A percentile compares a stretch with the other conserved stretches of the same genome.
These are phyloP conservation scores for Eutrema heterophyllum DNA, from an alignment of 345 rosid genomes.

Conservation along the genomic window DNA sequence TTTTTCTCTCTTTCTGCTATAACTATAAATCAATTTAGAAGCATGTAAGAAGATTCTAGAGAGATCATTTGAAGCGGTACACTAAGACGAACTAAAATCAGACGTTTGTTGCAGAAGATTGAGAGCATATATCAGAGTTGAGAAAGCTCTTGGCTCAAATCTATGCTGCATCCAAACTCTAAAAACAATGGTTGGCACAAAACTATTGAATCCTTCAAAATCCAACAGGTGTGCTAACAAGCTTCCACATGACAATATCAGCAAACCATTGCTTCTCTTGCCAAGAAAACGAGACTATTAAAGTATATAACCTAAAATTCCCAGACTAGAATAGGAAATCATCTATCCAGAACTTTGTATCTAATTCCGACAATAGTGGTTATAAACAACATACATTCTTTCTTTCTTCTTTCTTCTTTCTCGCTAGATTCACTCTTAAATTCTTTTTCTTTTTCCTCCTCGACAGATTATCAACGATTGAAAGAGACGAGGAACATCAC, in stretches of 20 bases:
- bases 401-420: neutral
- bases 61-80: neutral
- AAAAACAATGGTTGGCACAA: neutral
- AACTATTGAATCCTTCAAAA: neutral
- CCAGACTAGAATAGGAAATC: neutral
- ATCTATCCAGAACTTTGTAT: neutral
- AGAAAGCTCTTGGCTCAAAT: neutral
- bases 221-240: neutral
- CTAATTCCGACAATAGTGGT: neutral
- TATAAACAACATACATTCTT: neutral
- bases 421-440: neutral
- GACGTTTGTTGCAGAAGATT: neutral
- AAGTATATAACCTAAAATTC: neutral
- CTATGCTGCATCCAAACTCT: neutral
- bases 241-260: neutral
- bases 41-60: neutral
- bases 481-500: neutral
- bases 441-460: neutral
- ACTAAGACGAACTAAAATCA: neutral
- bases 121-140: neutral
- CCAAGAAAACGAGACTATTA: neutral
- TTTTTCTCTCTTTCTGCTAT: neutral
- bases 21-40: neutral
- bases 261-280: neutral
- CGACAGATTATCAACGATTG: neutral